Conservation (phyloP, 352 stramenopile species). For the Phytophthora citricola region DNA sequence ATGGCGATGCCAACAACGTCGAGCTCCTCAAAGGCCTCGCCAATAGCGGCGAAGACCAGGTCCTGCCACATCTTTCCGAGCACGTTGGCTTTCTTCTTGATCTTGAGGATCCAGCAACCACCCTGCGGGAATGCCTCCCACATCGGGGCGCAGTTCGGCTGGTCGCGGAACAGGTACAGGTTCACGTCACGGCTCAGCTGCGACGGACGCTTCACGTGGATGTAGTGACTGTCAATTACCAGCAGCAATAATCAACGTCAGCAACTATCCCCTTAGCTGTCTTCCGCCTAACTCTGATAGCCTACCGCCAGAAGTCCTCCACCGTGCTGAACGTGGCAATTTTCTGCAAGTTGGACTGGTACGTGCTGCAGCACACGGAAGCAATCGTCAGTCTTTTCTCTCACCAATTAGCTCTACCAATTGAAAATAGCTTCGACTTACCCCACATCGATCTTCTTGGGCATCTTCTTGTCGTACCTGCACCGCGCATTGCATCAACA, state of each 20-base stretch:
- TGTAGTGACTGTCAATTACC: slow-evolving; percentile 75
- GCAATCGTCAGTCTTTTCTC: background rate
- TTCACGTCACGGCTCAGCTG: slow-evolving; percentile 93
- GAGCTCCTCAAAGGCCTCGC: slow-evolving; percentile 91
- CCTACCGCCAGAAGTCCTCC: slow-evolving; percentile 93
- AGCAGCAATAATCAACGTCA: slow-evolving; percentile 5
- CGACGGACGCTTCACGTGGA: slow-evolving; percentile 94
- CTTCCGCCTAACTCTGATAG: background rate
- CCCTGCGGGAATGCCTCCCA: slow-evolving; percentile 94
- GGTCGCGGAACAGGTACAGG: slow-evolving; percentile 94
- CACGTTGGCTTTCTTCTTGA: slow-evolving; percentile 95
- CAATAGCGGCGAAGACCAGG: slow-evolving; percentile 92
- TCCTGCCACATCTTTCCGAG: slow-evolving; percentile 96
- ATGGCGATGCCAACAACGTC: slow-evolving; percentile 94
- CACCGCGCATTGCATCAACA: slow-evolving; percentile 9
- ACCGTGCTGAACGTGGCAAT: slow-evolving; percentile 92
- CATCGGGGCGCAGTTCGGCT: slow-evolving; percentile 88
- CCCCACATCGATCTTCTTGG: slow-evolving; percentile 90
- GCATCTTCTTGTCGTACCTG: slow-evolving; percentile 96
- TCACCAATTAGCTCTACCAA: background rate
- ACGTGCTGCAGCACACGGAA: slow-evolving; percentile 27
- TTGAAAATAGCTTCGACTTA: slow-evolving; percentile 39
- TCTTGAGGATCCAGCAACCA: slow-evolving; percentile 96
- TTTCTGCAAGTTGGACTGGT: slow-evolving; percentile 79
- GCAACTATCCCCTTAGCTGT: background rate